Base-by-base conservation (phyloP, 2,329 filamentous ascomycete genomes). In the Paradendryphiella salina region DNA sequence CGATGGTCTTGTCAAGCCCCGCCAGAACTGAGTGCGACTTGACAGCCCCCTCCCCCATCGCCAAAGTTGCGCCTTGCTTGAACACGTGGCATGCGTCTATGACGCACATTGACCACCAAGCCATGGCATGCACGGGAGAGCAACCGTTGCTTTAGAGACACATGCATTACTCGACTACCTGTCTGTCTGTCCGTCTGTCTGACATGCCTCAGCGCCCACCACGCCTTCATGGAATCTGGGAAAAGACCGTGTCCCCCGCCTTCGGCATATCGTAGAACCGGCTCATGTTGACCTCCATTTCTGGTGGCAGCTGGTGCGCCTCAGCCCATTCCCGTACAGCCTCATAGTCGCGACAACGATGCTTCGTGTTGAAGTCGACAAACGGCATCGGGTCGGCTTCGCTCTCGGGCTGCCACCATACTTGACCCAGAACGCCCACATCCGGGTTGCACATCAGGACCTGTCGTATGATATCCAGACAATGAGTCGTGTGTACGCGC, bases 1-100 rank as follows among this genome's bases (percentile, higher is more conserved):
- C 64, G 88, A 93, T 71, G 89, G 89, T n/a, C 85, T 92, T 57
- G 88, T 93, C 45, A 94, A 93, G 77, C 89, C 89, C 18, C 80
- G 89, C 50, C 89, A 93, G 71, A 94, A 94, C 70, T 93, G 61
- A 67, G 53, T 38, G 36, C 20, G 8, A 17, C 21, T 17, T 14
- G 36, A 38, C 36, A 3, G 14, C 8, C 23, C 23, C 23, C 8
- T 9, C 23, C 23, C 8, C 23, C 23, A 26, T 26, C 23, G 23
- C 23, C 2, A 10, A 26, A 26, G 23, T 26, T 26, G 6, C 23
- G 23, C 23, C 23, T 26, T 9, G 23, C 23, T 10, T 6, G 8
- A 26, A 26, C 23, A 9, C 21, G 21, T 23, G 21, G 21, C 6
- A 5, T 23, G 6, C 23, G 23, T 26, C 23, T 26, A 3, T 9